Evolutionary conservation across 2,329 filamentous ascomycete genomes (phyloP), one percentile per base, ranked within the genome.

Genomic region (Aspergillus pseudotamarii): DNA sequence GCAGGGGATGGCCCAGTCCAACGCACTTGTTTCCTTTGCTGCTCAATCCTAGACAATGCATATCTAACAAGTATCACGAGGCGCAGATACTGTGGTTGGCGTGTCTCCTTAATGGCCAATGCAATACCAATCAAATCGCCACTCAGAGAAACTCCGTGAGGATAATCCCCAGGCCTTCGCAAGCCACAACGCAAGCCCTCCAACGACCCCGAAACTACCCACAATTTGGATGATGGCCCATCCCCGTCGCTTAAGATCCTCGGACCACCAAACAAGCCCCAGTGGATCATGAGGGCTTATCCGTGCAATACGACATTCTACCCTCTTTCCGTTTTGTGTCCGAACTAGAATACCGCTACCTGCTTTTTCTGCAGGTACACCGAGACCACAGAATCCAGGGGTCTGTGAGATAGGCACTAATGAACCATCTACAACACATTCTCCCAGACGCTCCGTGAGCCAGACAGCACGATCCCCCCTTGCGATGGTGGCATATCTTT

Each of bases 151-250:
- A 58, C 66, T 73, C 19, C 72, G 70, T 3, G 73, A 69, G 23
- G 73, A 72, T 50, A 79, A 62, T 0, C 79, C 78, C 76, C 78
- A 81, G 23, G 75, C 72, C 61, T 77, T 79, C 21, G 80, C 79
- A 57, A 89, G 73, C 86, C 87, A 91, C 56, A 91, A 82, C 26
- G 88, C 86, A 41, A 94, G 75, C 16, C 91, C 91, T 4, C 92
- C 91, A 3, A 96, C 75, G 32, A 95, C 80, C 0, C 93, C 89
- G 59, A 93, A 82, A 58, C 91, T 88, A 16, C 92, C 91, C 26
- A 94, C 77, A 6, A 96, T 81, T 74, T 94, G 91, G 43, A 96
- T 80, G 0, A 91, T 85, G 54, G 90, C 76, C 81, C 89, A 89
- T 0, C 91, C 86, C 53, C 84, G 85, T 51, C 84, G 83, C 69